phyloP scores from a whole-genome alignment of 768 basidiomycete species.

The Termitomyces eurrhizus region DNA sequence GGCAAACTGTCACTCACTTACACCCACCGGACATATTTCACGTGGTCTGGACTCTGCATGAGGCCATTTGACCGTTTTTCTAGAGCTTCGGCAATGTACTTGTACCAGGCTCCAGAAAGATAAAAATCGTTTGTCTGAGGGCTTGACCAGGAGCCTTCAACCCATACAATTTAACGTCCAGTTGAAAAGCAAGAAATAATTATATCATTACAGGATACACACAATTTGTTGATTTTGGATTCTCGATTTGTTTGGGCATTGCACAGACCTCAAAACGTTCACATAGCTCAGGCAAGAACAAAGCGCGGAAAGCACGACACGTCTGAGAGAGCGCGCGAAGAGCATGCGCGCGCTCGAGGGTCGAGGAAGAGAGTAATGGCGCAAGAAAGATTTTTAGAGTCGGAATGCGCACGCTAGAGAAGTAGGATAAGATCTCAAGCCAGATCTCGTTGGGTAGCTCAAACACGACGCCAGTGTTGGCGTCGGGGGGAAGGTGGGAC shows the following conservation, averaged over 20 bases:
- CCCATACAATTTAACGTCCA: neutral
- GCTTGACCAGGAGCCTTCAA: no score
- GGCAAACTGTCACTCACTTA: no score
- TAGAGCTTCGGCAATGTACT: conserved; percentile 19
- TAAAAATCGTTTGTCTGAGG: neutral
- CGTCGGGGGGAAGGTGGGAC: neutral
- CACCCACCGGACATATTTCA: conserved; percentile 23
- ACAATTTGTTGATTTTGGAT: neutral
- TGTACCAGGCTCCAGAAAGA: conserved; percentile 20
- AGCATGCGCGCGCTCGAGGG: conserved; percentile 24
- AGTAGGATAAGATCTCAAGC: conserved; percentile 28
- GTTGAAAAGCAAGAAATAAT: no score
- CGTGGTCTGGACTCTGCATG: conserved; percentile 17
- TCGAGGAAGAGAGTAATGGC: conserved; percentile 15
- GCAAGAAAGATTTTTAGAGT: conserved; percentile 8
- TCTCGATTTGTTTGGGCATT: neutral
- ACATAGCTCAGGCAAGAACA: conserved; percentile 28
- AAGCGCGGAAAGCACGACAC: conserved; percentile 21
- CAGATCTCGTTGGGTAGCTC: conserved; percentile 27
- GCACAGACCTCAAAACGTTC: conserved; percentile 28
- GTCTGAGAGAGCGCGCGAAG: conserved; percentile 33
- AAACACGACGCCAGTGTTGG: conserved; percentile 11
- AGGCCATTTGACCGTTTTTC: conserved; percentile 23
- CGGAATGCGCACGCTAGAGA: conserved; percentile 19
- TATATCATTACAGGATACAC: neutral